phyloP scores from a whole-genome alignment of 495 filamentous ascomycete species.

The Daldinia decipiens region DNA sequence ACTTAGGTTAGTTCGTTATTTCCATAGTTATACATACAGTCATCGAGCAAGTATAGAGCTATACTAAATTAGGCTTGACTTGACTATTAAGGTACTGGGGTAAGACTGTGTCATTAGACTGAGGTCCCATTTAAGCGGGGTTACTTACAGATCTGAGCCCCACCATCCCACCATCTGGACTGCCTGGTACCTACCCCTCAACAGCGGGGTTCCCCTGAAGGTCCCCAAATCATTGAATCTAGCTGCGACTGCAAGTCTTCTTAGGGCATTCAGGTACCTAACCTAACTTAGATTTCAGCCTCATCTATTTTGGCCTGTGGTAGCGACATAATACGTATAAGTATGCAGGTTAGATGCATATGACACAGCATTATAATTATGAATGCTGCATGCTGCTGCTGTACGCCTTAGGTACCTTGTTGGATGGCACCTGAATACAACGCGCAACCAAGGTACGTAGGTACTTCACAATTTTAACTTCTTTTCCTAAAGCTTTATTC shows the following conservation, averaged over 20 bases:
- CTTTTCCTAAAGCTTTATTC: not conserved
- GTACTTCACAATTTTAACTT: not conserved
- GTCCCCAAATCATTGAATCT: not conserved
- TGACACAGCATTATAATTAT: not conserved
- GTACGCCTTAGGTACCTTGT: not conserved
- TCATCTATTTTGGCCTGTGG: slow-evolving; percentile 20
- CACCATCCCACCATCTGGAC: not conserved
- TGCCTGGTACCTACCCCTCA: not conserved
- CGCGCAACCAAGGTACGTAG: not conserved
- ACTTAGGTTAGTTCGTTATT: not conserved
- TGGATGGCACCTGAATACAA: not conserved
- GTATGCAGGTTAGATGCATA: not conserved
- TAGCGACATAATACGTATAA: not conserved
- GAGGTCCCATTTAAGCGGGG: slow-evolving; percentile 2
- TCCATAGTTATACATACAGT: not conserved
- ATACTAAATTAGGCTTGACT: not conserved
- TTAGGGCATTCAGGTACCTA: slow-evolving; percentile 9
- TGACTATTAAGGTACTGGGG: not conserved
- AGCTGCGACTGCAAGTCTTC: slow-evolving; percentile 12
- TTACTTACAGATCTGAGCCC: slow-evolving; percentile 3
- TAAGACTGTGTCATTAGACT: not conserved
- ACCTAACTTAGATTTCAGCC: slow-evolving; percentile 30
- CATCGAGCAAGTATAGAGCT: not conserved
- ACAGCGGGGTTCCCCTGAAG: slow-evolving; percentile 8
- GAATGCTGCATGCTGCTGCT: slow-evolving; percentile 18